Evolutionary conservation across 208 protist genomes (phyloP).

Genomic region (Acanthamoeba sp.): DNA sequence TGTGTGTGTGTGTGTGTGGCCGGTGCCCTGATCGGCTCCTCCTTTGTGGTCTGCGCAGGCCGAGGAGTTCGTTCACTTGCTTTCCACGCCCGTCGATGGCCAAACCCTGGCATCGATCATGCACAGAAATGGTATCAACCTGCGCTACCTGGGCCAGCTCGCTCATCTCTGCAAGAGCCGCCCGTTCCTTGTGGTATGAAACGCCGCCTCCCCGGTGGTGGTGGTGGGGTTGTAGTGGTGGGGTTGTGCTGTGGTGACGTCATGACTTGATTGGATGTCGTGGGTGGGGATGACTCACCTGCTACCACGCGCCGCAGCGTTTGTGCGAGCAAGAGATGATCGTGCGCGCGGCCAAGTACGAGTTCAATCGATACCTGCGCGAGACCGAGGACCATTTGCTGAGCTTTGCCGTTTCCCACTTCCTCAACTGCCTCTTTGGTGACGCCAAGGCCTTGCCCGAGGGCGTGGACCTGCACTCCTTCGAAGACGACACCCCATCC

Average conservation of each 20-base stretch:
- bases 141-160: constrained; percentile 83
- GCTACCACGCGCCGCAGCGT: constrained; percentile 2
- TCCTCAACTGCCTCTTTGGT: constrained; percentile 83
- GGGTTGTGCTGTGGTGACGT: too few relatives aligned
- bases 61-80: constrained; percentile 79
- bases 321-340: constrained; percentile 85
- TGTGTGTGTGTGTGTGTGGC: too few relatives aligned
- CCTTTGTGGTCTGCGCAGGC: background rate
- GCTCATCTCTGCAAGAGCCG: background rate
- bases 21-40: too few relatives aligned
- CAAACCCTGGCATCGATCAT: constrained; percentile 77
- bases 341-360: constrained; percentile 74
- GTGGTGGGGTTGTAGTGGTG: too few relatives aligned
- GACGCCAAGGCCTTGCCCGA: constrained; percentile 32
- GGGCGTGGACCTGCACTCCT: constrained; percentile 9
- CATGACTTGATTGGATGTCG: too few relatives aligned
- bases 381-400: constrained; percentile 14
- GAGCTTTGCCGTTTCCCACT: constrained; percentile 63
- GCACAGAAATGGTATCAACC: constrained; percentile 84
- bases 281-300: background rate
- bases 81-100: constrained; percentile 80
- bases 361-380: constrained; percentile 74
- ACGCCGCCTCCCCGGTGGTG: too few relatives aligned
- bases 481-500: background rate
- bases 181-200: constrained; percentile 74